Percentiles rank a stretch among this genome's conserved stretches.
Conservation (phyloP, 1,284 basidiomycete genomes). For the Cutaneotrichosporon dermatis region DNA sequence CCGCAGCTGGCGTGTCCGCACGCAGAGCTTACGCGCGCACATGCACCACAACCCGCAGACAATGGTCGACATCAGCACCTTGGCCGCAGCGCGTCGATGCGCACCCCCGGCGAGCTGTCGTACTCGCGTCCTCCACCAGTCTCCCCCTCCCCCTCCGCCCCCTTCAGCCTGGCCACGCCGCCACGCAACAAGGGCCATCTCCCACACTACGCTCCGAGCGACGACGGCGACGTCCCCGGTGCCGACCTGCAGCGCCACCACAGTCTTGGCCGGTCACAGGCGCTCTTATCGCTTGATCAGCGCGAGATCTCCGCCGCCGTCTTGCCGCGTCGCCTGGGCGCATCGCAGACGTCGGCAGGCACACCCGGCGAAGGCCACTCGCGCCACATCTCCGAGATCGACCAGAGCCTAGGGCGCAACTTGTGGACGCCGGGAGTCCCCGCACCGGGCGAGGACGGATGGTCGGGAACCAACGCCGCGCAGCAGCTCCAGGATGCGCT, state of each 20-base stretch:
- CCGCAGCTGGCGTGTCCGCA: constrained; percentile 33
- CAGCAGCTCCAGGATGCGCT: constrained; percentile 44
- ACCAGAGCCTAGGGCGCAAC: constrained; percentile 39
- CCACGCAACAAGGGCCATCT: constrained; percentile 38
- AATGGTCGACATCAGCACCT: constrained; percentile 24
- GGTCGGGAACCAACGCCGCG: constrained; percentile 21
- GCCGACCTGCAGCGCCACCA: constrained; percentile 45
- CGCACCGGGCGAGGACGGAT: constrained; percentile 31
- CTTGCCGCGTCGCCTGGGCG: constrained; percentile 15
- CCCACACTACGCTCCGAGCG: constrained; percentile 29
- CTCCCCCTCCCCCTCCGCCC: constrained; percentile 21
- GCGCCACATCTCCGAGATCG: constrained; percentile 18
- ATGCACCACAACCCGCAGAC: constrained; percentile 29
- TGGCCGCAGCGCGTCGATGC: constrained; percentile 40
- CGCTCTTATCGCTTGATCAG: constrained; percentile 39
- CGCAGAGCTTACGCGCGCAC: constrained; percentile 39
- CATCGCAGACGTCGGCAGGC: constrained; percentile 4
- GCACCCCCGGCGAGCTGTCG: constrained; percentile 34
- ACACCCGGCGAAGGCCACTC: constrained; percentile 10
- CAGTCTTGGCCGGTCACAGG: constrained; percentile 43
- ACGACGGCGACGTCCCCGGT: constrained; percentile 15
- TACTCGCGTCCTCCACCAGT: constrained; percentile 10
- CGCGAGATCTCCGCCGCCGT: constrained; percentile 31
- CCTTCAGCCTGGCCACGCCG: constrained; percentile 39
- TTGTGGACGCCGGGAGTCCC: constrained; percentile 34